Evolutionary conservation across 2,329 filamentous ascomycete species (phyloP).

Genomic region (Tympanopsis confertula): DNA sequence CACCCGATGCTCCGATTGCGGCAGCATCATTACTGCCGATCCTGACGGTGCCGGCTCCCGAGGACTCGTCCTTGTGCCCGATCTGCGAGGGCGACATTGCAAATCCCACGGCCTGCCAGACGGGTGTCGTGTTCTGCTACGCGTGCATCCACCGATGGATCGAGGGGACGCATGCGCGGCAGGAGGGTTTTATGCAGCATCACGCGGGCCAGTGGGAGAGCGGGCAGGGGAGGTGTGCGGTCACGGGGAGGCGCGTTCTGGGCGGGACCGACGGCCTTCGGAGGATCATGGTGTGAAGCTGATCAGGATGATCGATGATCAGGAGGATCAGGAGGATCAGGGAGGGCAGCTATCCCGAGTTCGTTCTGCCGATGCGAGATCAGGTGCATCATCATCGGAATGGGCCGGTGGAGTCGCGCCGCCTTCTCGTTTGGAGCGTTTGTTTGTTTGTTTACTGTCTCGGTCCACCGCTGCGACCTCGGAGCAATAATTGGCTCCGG

Average conservation of each 20-base stretch:
- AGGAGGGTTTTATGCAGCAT: not conserved
- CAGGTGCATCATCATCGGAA: no score
- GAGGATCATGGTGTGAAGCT: not conserved
- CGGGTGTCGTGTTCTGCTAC: not conserved
- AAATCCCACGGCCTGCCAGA: not conserved
- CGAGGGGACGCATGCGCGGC: not conserved
- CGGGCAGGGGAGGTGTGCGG: not conserved
- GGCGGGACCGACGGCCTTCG: not conserved
- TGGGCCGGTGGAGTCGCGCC: no score
- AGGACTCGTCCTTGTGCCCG: not conserved
- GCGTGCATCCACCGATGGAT: not conserved
- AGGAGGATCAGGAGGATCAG: no score
- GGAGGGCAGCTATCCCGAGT: no score
- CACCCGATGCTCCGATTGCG: not conserved
- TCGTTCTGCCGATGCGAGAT: no score
- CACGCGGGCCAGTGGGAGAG: not conserved
- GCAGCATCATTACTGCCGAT: not conserved
- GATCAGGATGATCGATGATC: no score
- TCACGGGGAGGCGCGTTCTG: not conserved
- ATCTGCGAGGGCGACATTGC: not conserved
- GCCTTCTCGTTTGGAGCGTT: no score
- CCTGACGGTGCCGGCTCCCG: not conserved
- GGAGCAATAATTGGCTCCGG: no score
- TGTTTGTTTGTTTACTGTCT: no score
- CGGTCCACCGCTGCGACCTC: no score